Conservation (phyloP, 1,284 basidiomycete species). For the Pisolithus thermaeus region DNA sequence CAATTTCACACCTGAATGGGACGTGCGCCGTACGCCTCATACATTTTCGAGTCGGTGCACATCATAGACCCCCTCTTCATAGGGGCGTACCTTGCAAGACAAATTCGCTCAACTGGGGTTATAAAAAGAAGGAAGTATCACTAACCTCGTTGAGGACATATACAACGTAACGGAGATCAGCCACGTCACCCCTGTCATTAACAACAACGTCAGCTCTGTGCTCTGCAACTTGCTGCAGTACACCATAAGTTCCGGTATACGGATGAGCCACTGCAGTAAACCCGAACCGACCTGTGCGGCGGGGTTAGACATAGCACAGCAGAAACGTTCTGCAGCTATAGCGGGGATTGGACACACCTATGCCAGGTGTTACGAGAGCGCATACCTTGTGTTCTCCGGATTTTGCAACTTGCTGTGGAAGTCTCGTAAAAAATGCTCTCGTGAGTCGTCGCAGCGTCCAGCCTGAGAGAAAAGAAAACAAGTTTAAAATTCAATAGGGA, state of each 20-base stretch:
- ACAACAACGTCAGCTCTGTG: slow-evolving; percentile 51
- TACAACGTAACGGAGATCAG: slow-evolving; percentile 35
- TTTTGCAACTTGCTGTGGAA: slow-evolving; percentile 40
- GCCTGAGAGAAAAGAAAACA: slow-evolving; percentile 30
- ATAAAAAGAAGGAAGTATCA: slow-evolving; percentile 2
- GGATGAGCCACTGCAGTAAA: slow-evolving; percentile 33
- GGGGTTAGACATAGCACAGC: background rate
- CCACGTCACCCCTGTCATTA: slow-evolving; percentile 32
- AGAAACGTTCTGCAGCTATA: background rate
- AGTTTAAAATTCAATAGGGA: slow-evolving; percentile 28
- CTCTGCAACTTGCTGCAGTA: slow-evolving; percentile 46
- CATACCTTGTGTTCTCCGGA: slow-evolving; percentile 47
- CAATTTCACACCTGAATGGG: background rate
- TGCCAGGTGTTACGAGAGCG: slow-evolving; percentile 49
- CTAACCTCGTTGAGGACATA: slow-evolving; percentile 43
- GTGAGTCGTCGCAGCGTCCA: slow-evolving; percentile 36
- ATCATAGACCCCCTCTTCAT: slow-evolving; percentile 35
- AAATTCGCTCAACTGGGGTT: background rate
- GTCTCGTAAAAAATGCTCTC: slow-evolving; percentile 38
- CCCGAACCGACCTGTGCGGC: slow-evolving; percentile 36
- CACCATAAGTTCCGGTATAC: slow-evolving; percentile 36
- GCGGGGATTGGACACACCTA: slow-evolving; percentile 31
- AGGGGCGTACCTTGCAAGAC: slow-evolving; percentile 38
- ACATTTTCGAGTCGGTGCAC: slow-evolving; percentile 44
- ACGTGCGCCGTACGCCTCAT: slow-evolving; percentile 12